Base-by-base conservation (phyloP, 495 filamentous ascomycete species). In the Parmelia sp. region DNA sequence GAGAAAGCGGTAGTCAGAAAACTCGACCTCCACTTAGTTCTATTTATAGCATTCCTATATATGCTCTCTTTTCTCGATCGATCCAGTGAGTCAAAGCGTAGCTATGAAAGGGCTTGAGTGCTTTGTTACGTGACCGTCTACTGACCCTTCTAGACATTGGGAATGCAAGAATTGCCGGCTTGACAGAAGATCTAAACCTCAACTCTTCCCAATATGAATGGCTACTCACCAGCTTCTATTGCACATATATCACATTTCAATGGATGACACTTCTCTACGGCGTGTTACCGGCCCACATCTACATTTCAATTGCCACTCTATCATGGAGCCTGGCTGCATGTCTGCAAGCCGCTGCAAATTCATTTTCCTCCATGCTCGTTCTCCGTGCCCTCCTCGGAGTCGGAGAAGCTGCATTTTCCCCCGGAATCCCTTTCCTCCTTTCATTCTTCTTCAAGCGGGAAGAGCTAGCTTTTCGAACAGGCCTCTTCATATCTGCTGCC, bases 11-110 rank as follows among this genome's bases (percentile, higher is more conserved):
- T 96, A 17, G 78, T 91, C 53, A 81, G 78, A 69, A 88, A 84
- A 69, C 84, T 95, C 68, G 90, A 96, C 72, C 77, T 81, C 65
- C 83, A 78, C 60, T 77, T 96, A 63, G 89, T 95, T 19, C 72
- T 88, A 10, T 93, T 94, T 71, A 75, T 95, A 57, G 89, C 90
- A 3, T 69, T 90, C 40, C 76, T 95, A 27, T 96, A 94, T 72
- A 79, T 92, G 77, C 78, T 96, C 42, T 85, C 83, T 58, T 92
- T 93, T 73, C 71, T 92, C 60, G 88, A 91, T 71, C 80, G 88
- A 66, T 90, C 86, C 5, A 90, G 87, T 90, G 77, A 64, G 83
- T 76, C 27, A 17, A 29, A 23, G 49, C 40, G 35, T 19, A 29
- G 23, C 15, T 42, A 15, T 58, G 11, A 40, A 44, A 27, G 12